A percentile compares a stretch with the other conserved stretches of the same genome.
These are phyloP conservation scores for Parasitella parasitica DNA, from an alignment of 371 early-diverging fungal genomes.

Conservation along the genomic window DNA sequence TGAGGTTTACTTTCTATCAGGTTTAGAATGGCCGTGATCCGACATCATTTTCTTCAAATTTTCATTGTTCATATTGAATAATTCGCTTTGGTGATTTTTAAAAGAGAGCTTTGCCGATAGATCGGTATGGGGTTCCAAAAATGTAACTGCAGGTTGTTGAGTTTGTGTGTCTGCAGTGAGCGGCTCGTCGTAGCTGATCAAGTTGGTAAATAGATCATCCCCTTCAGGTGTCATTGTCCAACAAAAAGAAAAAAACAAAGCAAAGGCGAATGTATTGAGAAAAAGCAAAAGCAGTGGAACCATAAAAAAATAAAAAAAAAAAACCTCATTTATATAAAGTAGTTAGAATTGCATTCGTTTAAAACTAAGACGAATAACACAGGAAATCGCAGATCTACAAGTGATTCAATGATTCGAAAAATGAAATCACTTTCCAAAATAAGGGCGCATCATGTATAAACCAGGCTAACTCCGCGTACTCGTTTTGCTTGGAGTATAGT, in stretches of 20 bases:
- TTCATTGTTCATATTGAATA: neutral
- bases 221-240: neutral
- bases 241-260: neutral
- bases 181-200: neutral
- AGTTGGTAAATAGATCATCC: neutral
- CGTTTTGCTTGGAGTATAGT: too few species aligned
- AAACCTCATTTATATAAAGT: neutral
- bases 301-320: neutral
- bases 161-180: neutral
- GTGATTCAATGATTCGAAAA: neutral
- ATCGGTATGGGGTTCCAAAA: conserved; percentile 17
- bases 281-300: too few species aligned
- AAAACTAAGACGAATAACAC: neutral
- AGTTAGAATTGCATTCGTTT: neutral
- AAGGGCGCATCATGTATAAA: neutral
- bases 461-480: neutral
- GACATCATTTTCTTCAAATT: neutral
- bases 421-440: neutral
- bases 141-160: neutral
- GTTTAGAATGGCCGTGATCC: neutral
- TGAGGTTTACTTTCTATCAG: neutral
- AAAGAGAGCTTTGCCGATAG: neutral
- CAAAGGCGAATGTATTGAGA: too few species aligned
- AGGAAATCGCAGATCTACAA: neutral
- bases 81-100: neutral